phyloP scores from a whole-genome alignment of 2,329 filamentous ascomycete genomes.

The Shiraia sp. region DNA sequence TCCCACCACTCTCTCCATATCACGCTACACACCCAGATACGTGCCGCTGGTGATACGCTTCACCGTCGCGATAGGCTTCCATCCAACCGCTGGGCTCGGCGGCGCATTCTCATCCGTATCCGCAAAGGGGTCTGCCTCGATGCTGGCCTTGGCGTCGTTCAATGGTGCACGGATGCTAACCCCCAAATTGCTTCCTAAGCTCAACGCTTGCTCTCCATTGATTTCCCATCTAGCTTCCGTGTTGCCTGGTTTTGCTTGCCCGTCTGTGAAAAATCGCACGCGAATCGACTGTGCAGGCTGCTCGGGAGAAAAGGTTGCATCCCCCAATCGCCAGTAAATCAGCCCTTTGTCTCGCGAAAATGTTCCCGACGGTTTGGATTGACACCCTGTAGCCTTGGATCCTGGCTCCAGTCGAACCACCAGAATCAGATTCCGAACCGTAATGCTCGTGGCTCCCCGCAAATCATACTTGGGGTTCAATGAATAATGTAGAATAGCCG shows the following conservation, averaged over 20 bases:
- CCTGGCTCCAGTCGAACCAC: conserved; percentile 69
- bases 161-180: conserved; percentile 44
- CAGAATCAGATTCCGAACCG: conserved; percentile 74
- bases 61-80: conserved; percentile 39
- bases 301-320: conserved; percentile 67
- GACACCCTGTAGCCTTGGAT: conserved; percentile 66
- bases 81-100: conserved; percentile 29
- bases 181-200: conserved; percentile 66
- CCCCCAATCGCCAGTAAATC: conserved; percentile 79
- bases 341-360: conserved; percentile 76
- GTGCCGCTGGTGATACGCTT: conserved; percentile 45
- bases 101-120: conserved; percentile 56
- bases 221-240: conserved; percentile 86
- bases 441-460: conserved; percentile 52
- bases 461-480: conserved; percentile 71
- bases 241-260: conserved; percentile 70
- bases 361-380: conserved; percentile 78
- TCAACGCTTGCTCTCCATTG: conserved; percentile 51
- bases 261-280: conserved; percentile 78
- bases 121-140: conserved; percentile 70
- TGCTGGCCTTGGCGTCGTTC: conserved; percentile 47
- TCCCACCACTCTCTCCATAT: no score
- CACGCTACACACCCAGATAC: conserved; percentile 39
- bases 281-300: conserved; percentile 72
- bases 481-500: conserved; percentile 80